A percentile compares a stretch with the other conserved stretches of the same genome.
Evolutionary conservation across 371 early-diverging fungal genomes (phyloP).

Genomic region (Fennellomyces sp.): DNA sequence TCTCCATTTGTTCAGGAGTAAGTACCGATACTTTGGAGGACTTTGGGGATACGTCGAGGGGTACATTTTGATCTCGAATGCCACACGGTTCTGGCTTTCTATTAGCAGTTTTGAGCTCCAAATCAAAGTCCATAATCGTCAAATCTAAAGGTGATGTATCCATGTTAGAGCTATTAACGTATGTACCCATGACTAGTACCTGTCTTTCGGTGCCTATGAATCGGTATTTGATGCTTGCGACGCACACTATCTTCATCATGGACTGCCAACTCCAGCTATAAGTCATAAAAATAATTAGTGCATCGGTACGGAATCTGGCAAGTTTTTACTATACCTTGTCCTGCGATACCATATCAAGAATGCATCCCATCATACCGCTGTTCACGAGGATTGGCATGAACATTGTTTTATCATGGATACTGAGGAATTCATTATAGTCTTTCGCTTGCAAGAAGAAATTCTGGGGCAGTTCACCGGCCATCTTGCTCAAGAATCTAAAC

Average conservation of each 20-base stretch:
- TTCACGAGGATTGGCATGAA: slow-evolving; percentile 13
- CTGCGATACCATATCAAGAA: slow-evolving; percentile 23
- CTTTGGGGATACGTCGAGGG: not conserved
- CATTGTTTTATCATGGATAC: not conserved
- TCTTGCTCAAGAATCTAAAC: slow-evolving; percentile 16
- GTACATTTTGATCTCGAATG: no score
- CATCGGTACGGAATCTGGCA: no score
- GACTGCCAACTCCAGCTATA: not conserved
- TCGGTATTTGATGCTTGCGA: not conserved
- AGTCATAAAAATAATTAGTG: not conserved
- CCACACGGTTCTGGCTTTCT: no score
- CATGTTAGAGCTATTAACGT: no score
- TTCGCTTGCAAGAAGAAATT: slow-evolving; percentile 12
- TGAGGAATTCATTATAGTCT: no score
- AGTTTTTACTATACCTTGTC: slow-evolving; percentile 29
- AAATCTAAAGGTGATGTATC: no score
- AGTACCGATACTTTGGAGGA: not conserved
- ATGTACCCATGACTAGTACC: no score
- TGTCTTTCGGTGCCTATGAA: not conserved
- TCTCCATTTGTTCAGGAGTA: not conserved
- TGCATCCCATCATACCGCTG: slow-evolving; percentile 41
- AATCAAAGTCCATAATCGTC: no score
- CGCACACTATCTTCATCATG: not conserved
- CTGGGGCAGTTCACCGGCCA: slow-evolving; percentile 21
- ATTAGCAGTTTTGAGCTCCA: no score